Base-by-base conservation (phyloP, 2,329 filamentous ascomycete species). In the Lasiodiplodia sp. region DNA sequence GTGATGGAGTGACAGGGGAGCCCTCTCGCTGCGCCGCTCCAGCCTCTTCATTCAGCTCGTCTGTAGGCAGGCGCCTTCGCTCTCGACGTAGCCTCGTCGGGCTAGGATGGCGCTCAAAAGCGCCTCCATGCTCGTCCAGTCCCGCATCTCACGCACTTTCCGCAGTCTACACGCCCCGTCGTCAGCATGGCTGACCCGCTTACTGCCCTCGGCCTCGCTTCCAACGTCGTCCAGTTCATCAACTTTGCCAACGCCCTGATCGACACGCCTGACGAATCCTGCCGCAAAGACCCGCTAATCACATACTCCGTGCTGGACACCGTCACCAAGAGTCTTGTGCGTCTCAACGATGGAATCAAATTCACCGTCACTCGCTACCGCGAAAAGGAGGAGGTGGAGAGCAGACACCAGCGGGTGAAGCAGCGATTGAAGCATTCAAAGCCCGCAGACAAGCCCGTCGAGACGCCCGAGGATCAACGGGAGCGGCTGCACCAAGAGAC, bases 171-270 rank as follows among this genome's bases (percentile, higher is more conserved):
- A 31, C 31, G n/a, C 18, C 21, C 28, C n/a, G 47, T 21, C 31
- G 60, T 64, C 60, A 53, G 56, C 38, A 67, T 67, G 66, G 40
- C 53, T 14, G 66, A 67, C 25, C 66, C 55, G 44, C 56, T 67
- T 38, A 67, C 52, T 14, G 66, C 56, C 16, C 25, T 67, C 10
- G 53, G 66, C 53, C 28, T 62, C 25, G 55, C 66, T 37, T 58
- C 66, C 23, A 53, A 62, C 37, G 66, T 62, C 28, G 40, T 62
- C 40, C 66, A 67, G 10, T 58, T 67, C 28, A 62, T 52, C 28
- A 49, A 21, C 52, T 67, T 34, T 31, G 38, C 66, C 53, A 28
- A 28, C 66, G 34, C 23, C 8, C 56, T 67, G 14, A 31, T 67
- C 38, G 51, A 38, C 28, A 67, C 34, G 18, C 53, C 25, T 18